phyloP scores from a whole-genome alignment of 129 eudicot genomes.

The Chrysanthemum seticuspe region DNA sequence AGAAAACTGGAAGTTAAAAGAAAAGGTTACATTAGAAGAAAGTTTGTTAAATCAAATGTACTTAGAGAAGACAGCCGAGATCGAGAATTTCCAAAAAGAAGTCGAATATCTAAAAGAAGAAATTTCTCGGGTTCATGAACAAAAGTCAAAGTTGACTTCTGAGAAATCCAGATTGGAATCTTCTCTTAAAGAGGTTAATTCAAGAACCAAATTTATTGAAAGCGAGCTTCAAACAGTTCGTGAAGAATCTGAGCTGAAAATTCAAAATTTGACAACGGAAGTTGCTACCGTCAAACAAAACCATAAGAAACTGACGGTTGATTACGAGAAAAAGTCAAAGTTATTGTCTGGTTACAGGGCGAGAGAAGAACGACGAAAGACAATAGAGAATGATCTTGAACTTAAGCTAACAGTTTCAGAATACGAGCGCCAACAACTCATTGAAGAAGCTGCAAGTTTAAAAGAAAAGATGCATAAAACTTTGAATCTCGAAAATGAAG shows the following conservation, averaged over 20 bases:
- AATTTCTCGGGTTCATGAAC: slow-evolving; percentile 41
- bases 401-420: slow-evolving; percentile 71
- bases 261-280: slow-evolving; percentile 43
- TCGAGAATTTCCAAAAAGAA: slow-evolving; percentile 47
- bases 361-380: slow-evolving; percentile 65
- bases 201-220: slow-evolving; percentile 35
- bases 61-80: slow-evolving; percentile 56
- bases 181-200: slow-evolving; percentile 40
- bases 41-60: slow-evolving; percentile 54
- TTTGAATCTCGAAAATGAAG: slow-evolving; percentile 52
- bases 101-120: slow-evolving; percentile 47
- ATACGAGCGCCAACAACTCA: slow-evolving; percentile 64
- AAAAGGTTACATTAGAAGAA: slow-evolving; percentile 46
- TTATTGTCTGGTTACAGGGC: slow-evolving; percentile 43
- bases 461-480: slow-evolving; percentile 53
- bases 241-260: slow-evolving; percentile 41
- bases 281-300: slow-evolving; percentile 38
- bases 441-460: slow-evolving; percentile 47
- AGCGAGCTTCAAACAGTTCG: slow-evolving; percentile 40
- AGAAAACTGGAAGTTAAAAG: slow-evolving; percentile 51
- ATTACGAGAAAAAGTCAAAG: slow-evolving; percentile 49
- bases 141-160: slow-evolving; percentile 31
- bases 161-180: slow-evolving; percentile 46
- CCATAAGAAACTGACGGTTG: slow-evolving; percentile 38
- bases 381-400: slow-evolving; percentile 61